Evolutionary conservation across 2,329 filamentous ascomycete genomes (phyloP), one percentile per base, ranked within the genome.

Genomic region (Cytospora schulzeri): DNA sequence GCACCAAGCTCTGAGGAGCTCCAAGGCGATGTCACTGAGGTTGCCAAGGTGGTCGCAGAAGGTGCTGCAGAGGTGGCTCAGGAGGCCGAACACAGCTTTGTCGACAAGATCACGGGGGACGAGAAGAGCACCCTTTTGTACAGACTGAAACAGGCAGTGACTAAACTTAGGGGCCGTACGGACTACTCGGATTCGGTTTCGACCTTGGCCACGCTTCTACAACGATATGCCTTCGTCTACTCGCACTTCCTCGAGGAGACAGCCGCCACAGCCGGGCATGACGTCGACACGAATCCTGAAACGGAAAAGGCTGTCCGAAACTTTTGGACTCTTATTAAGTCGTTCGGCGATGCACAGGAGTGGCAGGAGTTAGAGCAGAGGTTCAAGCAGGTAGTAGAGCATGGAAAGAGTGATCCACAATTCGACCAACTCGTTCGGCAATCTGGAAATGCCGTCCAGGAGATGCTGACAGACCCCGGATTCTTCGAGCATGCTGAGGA

Each of bases 141-240:
- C 69, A 88, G 93, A 7, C 79, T 98, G 57, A 94, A 93, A 75
- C 82, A 90, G 70, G 88, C 90, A 0, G 87, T 98, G 4, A 70
- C 85, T 17, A 91, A 90, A 48, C 83, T 98, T 17, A 84, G 91
- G 9, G 84, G 91, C 71, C 87, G 91, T 59, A 86, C 84, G 9
- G 92, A 97, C 74, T 98, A 98, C 74, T 88, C 90, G 0, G 88
- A 93, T 56, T 97, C 93, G 0, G 92, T 97, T 0, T 92, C 91
- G 0, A 92, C 88, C 0, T 76, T 98, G 35, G 86, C 91, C 0
- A 77, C 88, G 9, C 81, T 98, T 7, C 82, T 97, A 63, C 87
- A 92, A 72, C 86, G 89, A 51, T 97, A 96, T 75, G 89, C 91
- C 12, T 80, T 87, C 67, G 81, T 88, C 12, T 97, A 97, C 74